A percentile compares a stretch with the other conserved stretches of the same genome.
These are phyloP conservation scores for Citrus australasica DNA, from an alignment of 345 rosid genomes.

Conservation along the genomic window DNA sequence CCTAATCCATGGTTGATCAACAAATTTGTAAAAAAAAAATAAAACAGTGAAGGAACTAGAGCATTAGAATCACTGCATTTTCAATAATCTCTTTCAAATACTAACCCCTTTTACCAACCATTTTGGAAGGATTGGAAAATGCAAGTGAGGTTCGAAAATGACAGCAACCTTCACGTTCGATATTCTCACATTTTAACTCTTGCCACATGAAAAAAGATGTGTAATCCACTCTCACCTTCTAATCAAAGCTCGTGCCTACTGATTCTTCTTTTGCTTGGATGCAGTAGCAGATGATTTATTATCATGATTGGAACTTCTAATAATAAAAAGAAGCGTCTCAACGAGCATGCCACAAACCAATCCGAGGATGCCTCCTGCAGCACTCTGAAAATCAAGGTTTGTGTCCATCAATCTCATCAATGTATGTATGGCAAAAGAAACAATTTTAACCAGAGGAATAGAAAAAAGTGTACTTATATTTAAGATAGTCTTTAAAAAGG, in stretches of 20 bases:
- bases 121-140: background rate
- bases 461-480: background rate
- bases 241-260: conserved; percentile 26
- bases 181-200: background rate
- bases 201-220: background rate
- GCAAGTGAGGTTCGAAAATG: background rate
- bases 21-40: background rate
- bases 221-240: background rate
- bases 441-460: background rate
- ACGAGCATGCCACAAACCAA: conserved; percentile 85
- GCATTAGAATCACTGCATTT: background rate
- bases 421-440: background rate
- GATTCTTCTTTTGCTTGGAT: conserved; percentile 66
- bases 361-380: conserved; percentile 95
- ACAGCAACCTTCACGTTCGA: background rate
- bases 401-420: background rate
- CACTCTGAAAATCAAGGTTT: conserved; percentile 46
- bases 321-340: conserved; percentile 83
- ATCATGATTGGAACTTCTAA: conserved; percentile 59
- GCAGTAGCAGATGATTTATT: conserved; percentile 28
- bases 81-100: background rate
- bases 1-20: background rate
- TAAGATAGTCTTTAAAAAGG: background rate
- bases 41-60: background rate
- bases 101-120: background rate